These are phyloP conservation scores for Thalassiosira mediterranea DNA, from an alignment of 352 stramenopile genomes.

Conservation along the genomic window DNA sequence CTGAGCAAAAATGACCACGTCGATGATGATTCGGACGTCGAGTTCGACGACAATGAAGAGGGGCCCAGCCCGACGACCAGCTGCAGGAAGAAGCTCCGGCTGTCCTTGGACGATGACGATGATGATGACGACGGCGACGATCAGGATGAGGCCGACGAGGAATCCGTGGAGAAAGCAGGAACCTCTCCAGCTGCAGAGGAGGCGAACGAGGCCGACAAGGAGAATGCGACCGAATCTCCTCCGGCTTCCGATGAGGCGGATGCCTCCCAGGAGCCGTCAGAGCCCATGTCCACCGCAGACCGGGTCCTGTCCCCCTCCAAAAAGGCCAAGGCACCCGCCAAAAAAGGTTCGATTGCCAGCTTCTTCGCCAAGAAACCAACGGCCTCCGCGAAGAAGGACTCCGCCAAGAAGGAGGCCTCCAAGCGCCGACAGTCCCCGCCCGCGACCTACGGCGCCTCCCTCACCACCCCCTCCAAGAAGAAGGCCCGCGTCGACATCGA, in stretches of 20 bases:
- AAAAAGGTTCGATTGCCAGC: constrained; percentile 10
- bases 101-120: constrained; percentile 41
- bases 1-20: background rate
- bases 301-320: background rate
- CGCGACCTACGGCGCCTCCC: background rate
- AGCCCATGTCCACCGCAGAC: background rate
- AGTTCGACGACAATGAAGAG: constrained; percentile 28
- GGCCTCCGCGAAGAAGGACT: background rate
- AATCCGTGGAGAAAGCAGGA: background rate
- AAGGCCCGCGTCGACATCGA: background rate
- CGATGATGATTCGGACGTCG: constrained; percentile 29
- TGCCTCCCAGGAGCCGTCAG: background rate
- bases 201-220: background rate
- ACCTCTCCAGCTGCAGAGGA: constrained; percentile 4
- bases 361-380: constrained; percentile 9
- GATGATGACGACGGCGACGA: constrained; percentile 50
- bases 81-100: constrained; percentile 35
- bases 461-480: background rate
- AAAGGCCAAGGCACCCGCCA: constrained; percentile 16
- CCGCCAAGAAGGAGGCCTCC: background rate
- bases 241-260: background rate
- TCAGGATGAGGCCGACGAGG: constrained; percentile 22
- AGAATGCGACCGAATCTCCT: background rate
- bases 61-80: background rate
- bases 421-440: background rate